A percentile compares a stretch with the other conserved stretches of the same genome.
phyloP scores from a whole-genome alignment of 225 moss, liverwort and hornwort genomes.

The Bryum argenteum region DNA sequence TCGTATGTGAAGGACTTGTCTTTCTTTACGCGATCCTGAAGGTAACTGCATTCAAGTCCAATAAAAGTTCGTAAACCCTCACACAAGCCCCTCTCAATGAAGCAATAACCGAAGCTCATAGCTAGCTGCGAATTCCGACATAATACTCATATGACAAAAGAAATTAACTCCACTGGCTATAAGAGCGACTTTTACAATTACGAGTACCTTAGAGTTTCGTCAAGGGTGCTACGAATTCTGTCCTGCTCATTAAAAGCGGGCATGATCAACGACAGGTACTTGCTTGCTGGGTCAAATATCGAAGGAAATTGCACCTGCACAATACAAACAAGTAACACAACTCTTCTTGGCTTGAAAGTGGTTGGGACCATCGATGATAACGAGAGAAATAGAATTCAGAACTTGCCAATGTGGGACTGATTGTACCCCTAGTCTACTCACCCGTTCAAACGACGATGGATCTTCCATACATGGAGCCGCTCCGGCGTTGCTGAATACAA shows the following conservation, averaged over 20 bases:
- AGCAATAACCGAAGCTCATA: background rate
- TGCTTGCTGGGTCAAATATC: constrained; percentile 76
- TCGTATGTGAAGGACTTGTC: constrained; percentile 91
- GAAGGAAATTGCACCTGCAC: constrained; percentile 82
- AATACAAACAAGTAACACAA: background rate
- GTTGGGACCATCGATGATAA: background rate
- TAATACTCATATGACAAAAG: background rate
- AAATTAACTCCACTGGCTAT: background rate
- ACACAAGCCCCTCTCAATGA: background rate
- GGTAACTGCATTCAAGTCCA: constrained; percentile 63
- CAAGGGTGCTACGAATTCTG: constrained; percentile 79
- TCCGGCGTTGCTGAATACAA: constrained; percentile 52
- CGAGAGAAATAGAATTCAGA: background rate
- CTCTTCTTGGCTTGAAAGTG: background rate
- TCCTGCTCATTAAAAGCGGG: constrained; percentile 93
- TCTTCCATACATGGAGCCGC: constrained; percentile 71
- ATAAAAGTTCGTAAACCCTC: constrained; percentile 11
- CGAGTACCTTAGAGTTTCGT: constrained; percentile 77
- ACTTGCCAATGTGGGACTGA: background rate
- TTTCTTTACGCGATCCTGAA: constrained; percentile 80
- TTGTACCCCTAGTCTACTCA: constrained; percentile 21
- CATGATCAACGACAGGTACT: constrained; percentile 87
- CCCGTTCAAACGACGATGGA: constrained; percentile 82
- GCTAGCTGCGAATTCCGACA: background rate
- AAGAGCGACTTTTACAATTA: background rate